Base-by-base conservation (phyloP, 2,329 filamentous ascomycete genomes). In the Periglandula ipomoeae region DNA sequence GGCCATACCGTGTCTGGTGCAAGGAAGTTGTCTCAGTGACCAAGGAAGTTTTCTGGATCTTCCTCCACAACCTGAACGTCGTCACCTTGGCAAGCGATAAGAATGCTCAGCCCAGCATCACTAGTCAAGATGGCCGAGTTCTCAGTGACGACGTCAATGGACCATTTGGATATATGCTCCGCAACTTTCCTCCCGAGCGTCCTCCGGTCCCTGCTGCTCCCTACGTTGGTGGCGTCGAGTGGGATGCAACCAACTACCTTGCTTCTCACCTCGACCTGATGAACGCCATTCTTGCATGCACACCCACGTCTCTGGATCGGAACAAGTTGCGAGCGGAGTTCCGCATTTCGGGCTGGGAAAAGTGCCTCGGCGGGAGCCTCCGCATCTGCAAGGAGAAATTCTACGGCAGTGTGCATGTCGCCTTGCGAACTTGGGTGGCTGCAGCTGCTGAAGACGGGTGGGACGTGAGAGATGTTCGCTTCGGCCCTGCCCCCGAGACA, bases 21-120 rank as follows among this genome's bases (percentile, higher is more conserved):
- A 93, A 90, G 65, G 93, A 98, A 68, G 82, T 91, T 17, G 84
- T 84, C 51, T 90, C 87, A 58, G 91, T 97, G 43, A 95, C 90
- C 38, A 96, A 96, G 66, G 91, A 98, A 65, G 91, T 97, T 24
- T 98, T 98, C 64, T 98, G 91, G 91, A 97, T 97, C 63, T 98
- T 97, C 70, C 75, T 97, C 47, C 91, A 97, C 67, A 87, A 95
- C 57, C 74, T 95, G 50, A 97, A 97, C 59, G 84, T 96, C 41
- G 78, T 97, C 34, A 77, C 88, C 20, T 66, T 87, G 30, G 79
- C 83, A 2, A 60, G 68, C 30, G 70, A 72, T 40, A 66, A 67
- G 56, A 41, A 46, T 11, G 35, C 46, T 13, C 56, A 52, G 53
- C 59, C 22, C 9, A 52, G 42, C 48, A 5, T 57, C 22, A 57